phyloP scores from a whole-genome alignment of 805 yeast genomes.

The Jamesozyma piceae region DNA sequence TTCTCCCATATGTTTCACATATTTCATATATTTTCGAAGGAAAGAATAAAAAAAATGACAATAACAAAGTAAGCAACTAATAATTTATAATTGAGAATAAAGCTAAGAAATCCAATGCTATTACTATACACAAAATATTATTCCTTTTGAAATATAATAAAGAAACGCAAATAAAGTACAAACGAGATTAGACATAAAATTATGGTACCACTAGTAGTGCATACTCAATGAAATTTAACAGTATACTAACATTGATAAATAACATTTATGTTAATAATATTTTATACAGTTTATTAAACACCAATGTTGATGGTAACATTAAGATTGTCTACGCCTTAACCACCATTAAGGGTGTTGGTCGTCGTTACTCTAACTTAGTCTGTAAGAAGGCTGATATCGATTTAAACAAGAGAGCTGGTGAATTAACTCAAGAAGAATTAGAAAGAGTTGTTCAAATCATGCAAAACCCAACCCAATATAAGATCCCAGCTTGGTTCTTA shows the following conservation, averaged over 20 bases:
- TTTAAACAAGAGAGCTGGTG: slow-evolving; percentile 99
- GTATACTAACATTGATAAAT: background rate
- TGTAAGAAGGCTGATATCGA: slow-evolving; percentile 99
- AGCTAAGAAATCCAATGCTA: too few species aligned
- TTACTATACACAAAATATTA: too few species aligned
- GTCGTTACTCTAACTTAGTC: slow-evolving; percentile 99
- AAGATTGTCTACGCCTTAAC: slow-evolving; percentile 99
- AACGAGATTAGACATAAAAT: too few species aligned
- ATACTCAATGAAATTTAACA: too few species aligned
- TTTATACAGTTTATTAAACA: slow-evolving; percentile 83
- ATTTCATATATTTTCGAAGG: too few species aligned
- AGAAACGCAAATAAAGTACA: too few species aligned
- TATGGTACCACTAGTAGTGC: too few species aligned
- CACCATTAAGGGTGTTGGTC: slow-evolving; percentile 99
- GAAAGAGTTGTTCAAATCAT: slow-evolving; percentile 99
- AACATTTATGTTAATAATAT: slow-evolving; percentile 5
- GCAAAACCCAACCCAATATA: slow-evolving; percentile 99
- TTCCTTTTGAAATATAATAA: too few species aligned
- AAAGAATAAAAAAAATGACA: too few species aligned
- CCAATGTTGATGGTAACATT: slow-evolving; percentile 99
- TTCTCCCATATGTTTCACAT: too few species aligned
- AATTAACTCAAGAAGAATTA: slow-evolving; percentile 99
- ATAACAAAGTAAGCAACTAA: too few species aligned
- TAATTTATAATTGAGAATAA: too few species aligned
- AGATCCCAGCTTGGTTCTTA: slow-evolving; percentile 99